Conservation (phyloP, 2,329 filamentous ascomycete species). For the Paecilomyces fulvus region DNA sequence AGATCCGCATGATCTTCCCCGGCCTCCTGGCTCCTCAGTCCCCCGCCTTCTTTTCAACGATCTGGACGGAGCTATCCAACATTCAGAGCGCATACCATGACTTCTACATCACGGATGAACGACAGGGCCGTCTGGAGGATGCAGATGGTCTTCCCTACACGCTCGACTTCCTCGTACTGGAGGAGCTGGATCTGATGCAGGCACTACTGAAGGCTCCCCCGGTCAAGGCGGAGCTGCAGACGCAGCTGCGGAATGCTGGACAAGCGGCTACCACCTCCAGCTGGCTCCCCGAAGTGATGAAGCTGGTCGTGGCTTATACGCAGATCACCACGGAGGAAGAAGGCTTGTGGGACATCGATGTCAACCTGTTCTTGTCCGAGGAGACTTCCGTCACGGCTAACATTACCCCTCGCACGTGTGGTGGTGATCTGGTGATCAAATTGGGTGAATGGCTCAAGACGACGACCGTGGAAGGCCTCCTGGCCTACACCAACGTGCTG, state of each 20-base stretch:
- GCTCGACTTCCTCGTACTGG: conserved; percentile 83
- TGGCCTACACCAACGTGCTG: conserved; percentile 65
- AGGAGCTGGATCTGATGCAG: conserved; percentile 92
- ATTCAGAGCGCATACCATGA: conserved; percentile 66
- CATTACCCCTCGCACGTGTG: conserved; percentile 88
- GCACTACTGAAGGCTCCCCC: conserved; percentile 80
- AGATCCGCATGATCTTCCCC: conserved; percentile 76
- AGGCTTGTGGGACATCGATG: conserved; percentile 91
- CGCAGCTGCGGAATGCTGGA: conserved; percentile 58
- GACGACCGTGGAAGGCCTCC: conserved; percentile 67
- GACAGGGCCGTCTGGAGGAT: conserved; percentile 82
- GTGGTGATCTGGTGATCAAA: conserved; percentile 86
- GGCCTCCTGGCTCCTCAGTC: conserved; percentile 75
- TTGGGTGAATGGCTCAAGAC: conserved; percentile 80
- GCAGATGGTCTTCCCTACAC: conserved; percentile 89
- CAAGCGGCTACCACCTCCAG: conserved; percentile 54
- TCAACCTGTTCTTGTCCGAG: conserved; percentile 90
- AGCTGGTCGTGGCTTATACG: conserved; percentile 73
- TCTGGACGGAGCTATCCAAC: conserved; percentile 77
- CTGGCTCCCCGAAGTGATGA: conserved; percentile 85
- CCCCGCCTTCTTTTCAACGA: conserved; percentile 70
- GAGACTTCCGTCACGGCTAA: conserved; percentile 92
- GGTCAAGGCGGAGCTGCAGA: conserved; percentile 80
- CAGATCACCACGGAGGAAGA: conserved; percentile 90
- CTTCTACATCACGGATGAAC: conserved; percentile 77